Conservation (phyloP, 2,329 filamentous ascomycete genomes). For the Pseudogymnoascus pannorum region DNA sequence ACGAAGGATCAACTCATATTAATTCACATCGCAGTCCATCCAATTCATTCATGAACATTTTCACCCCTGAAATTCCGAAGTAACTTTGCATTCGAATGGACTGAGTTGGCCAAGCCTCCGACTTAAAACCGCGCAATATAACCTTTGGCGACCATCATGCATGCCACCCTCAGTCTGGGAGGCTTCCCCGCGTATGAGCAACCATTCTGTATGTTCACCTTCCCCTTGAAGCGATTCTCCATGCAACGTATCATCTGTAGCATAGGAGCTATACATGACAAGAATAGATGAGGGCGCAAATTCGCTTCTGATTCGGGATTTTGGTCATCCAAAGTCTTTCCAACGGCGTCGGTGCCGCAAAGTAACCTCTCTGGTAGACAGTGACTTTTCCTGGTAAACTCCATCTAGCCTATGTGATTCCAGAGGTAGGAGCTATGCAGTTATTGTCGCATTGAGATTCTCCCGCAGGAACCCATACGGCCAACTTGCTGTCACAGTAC, state of each 20-base stretch:
- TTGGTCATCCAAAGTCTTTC: neutral
- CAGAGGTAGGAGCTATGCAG: neutral
- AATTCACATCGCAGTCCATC: neutral
- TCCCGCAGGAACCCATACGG: neutral
- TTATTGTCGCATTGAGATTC: neutral
- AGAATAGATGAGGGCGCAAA: neutral
- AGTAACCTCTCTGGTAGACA: too few relatives aligned
- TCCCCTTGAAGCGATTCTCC: neutral
- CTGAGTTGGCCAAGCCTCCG: neutral
- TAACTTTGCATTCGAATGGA: neutral
- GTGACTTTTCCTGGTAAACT: neutral
- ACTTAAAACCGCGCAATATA: neutral
- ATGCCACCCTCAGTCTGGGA: neutral
- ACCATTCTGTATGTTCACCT: neutral
- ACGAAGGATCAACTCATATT: neutral
- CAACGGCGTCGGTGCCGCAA: neutral
- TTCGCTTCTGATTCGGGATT: neutral
- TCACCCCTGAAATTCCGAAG: neutral
- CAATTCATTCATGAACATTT: neutral
- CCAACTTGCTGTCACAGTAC: neutral
- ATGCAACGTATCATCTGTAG: neutral
- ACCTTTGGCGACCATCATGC: neutral
- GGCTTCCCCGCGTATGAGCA: neutral
- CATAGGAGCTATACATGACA: neutral
- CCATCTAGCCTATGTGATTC: too few relatives aligned